Percentiles rank a stretch among this genome's conserved stretches.
phyloP scores from a whole-genome alignment of 805 yeast genomes.

The Candida qinlingensis region DNA sequence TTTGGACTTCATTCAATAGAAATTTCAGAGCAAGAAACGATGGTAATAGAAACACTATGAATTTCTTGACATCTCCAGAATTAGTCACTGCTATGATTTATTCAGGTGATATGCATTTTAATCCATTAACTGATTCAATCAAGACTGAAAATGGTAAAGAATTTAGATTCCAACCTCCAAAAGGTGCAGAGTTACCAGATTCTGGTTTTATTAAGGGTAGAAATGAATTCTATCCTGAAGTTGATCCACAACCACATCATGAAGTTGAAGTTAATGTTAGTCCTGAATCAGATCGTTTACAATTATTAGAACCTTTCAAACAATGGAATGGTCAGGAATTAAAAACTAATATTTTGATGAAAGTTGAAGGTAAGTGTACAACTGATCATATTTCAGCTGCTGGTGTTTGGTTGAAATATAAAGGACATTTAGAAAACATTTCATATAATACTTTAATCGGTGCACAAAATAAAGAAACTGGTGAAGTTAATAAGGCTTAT shows the following conservation, averaged over 20 bases:
- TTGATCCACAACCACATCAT: conserved; percentile 60
- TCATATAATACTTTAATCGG: conserved; percentile 94
- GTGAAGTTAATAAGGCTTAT: conserved; percentile 86
- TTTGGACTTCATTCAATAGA: conserved; percentile 96
- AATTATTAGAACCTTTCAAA: conserved; percentile 81
- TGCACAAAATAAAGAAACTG: conserved; percentile 95
- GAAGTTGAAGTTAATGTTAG: conserved; percentile 63
- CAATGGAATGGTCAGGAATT: conserved; percentile 87
- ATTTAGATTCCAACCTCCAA: conserved; percentile 76
- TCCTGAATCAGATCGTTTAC: conserved; percentile 87
- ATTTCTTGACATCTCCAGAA: conserved; percentile 98
- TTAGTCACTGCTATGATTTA: conserved; percentile 95
- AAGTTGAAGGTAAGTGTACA: conserved; percentile 97
- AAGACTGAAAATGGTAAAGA: conserved; percentile 60
- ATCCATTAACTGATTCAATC: conserved; percentile 86
- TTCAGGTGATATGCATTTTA: conserved; percentile 87
- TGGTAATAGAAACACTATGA: conserved; percentile 96
- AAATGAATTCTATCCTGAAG: conserved; percentile 65
- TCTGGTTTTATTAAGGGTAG: conserved; percentile 76
- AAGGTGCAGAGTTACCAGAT: conserved; percentile 79
- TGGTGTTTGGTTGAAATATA: conserved; percentile 97
- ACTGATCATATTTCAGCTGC: conserved; percentile 99
- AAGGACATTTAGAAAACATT: conserved; percentile 95
- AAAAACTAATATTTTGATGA: conserved; percentile 67
- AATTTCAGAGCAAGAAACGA: conserved; percentile 97